Evolutionary conservation across 768 basidiomycete species (phyloP), one percentile per base, ranked within the genome.

Genomic region (Peribolospora kevripleyi): DNA sequence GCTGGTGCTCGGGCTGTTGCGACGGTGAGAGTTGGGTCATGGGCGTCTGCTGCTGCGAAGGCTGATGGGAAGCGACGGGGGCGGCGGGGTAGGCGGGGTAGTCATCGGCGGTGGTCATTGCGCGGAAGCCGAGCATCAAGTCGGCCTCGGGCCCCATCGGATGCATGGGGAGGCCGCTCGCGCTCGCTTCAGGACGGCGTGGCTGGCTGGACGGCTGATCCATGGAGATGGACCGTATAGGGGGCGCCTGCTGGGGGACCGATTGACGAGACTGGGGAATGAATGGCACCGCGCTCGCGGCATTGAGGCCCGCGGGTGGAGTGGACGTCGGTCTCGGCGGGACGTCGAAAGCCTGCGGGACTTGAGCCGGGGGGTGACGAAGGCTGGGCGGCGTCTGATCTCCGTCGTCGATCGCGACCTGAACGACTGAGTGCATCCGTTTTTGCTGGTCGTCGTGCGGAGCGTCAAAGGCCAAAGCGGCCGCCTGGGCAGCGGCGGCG

Each of bases 281-380:
- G 40, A 7, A 38, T 52, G 51, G 5, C 9, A 8, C 51, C 36
- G 42, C 3, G 57, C 57, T 1, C 59, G 57, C 3, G 59, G 60
- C 13, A 57, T 57, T 25, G 25, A 25, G 25, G 25, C 25, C 25
- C 25, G 25, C 25, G 25, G 52, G 58, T 56, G 10, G 58, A 60
- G 48, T 60, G 57, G 48, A 54, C 52, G 37, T 53, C 55, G 5
- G 25, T 36, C 3, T 43, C 42, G 52, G 54, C 49, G 58, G 58
- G 7, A 55, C 53, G 36, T 6, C 40, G 49, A 39, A 46, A 55
- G 49, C 25, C 42, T 10, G 54, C 47, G 7, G 54, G 49, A 25
- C 45, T 48, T 39, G 46, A 45, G 13, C 10, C 3, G 7, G 38
- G 46, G 38, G 47, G 46, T 11, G 54, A 50, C 14, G 45, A 10